Evolutionary conservation across 2,329 filamentous ascomycete genomes (phyloP), one percentile per base, ranked within the genome.

Genomic region (Exophiala sp.): DNA sequence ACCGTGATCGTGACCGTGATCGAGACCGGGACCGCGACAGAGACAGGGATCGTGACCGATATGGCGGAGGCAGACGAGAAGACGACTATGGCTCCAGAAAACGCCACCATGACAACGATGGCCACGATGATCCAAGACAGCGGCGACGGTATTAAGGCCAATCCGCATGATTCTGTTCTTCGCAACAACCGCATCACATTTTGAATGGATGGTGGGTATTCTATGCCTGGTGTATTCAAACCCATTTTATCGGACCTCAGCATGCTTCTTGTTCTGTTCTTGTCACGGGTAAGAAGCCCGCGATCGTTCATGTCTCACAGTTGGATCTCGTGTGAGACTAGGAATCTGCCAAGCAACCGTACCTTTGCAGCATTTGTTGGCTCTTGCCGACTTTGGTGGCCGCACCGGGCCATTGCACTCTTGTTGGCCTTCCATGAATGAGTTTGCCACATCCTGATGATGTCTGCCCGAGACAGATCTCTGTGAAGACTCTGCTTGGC

Each of bases 31-130:
- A 55, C 40, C 50, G 56, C 16, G 52, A 51, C 37, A 43, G 58
- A 18, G 63, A 51, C 41, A 38, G 58, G 21, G 63, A 64, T 52
- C 55, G 62, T 41, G 64, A 72, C 49, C 68, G 70, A 53, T 68
- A 70, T 48, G 62, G 72, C 34, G 66, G 70, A 45, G 64, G 67
- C 27, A 65, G 58, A 41, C 48, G 42, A 22, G 52, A 55, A 43
- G 75, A 80, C 58, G 77, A 76, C 50, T 68, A 78, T 44, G 73
- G 77, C 51, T 71, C 68, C 69, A 80, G 65, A 79, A 86, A 75
- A 64, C 80, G 83, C 65, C 77, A 82, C 45, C 88, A 86, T 68
- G 89, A 94, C 45, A 85, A 85, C 64, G 82, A 83, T 65, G 79
- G 80, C 58, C 84, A 90, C 70, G 88, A 95, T 64, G 90, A 95